phyloP scores from a whole-genome alignment of 768 basidiomycete genomes.

The Butyriboletus loyo region DNA sequence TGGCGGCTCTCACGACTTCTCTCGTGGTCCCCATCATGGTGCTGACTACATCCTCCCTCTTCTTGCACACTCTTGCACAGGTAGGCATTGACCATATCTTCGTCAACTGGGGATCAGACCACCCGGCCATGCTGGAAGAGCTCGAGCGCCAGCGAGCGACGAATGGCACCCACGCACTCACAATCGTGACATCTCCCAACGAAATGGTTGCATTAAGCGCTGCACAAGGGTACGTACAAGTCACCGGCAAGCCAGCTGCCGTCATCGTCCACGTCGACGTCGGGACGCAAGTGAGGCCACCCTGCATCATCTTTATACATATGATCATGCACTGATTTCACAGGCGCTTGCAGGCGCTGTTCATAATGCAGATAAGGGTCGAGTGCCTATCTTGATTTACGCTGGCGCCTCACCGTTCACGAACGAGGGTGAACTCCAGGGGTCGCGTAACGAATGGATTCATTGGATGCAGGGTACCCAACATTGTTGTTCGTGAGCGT shows the following conservation, averaged over 20 bases:
- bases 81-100: conserved; percentile 67
- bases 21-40: conserved; percentile 29
- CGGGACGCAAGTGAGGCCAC: conserved; percentile 52
- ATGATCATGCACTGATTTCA: no score
- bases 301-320: not conserved
- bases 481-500: not conserved
- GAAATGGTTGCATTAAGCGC: conserved; percentile 75
- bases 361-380: conserved; percentile 64
- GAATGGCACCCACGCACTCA: conserved; percentile 37
- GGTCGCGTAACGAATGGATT: conserved; percentile 69
- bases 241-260: conserved; percentile 62
- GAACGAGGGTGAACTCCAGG: conserved; percentile 52
- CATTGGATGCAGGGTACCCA: conserved; percentile 64
- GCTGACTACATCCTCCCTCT: conserved; percentile 60
- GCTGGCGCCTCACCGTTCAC: conserved; percentile 68
- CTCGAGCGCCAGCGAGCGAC: conserved; percentile 51
- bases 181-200: conserved; percentile 67
- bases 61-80: conserved; percentile 51
- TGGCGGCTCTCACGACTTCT: no score
- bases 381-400: conserved; percentile 65
- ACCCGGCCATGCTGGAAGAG: conserved; percentile 69
- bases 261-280: conserved; percentile 76
- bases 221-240: conserved; percentile 69
- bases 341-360: conserved; percentile 68
- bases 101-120: conserved; percentile 78